Percentiles rank a stretch among this genome's conserved stretches.
These are phyloP conservation scores for Linnemannia zychae DNA, from an alignment of 192 early-diverging fungal genomes.

Conservation along the genomic window DNA sequence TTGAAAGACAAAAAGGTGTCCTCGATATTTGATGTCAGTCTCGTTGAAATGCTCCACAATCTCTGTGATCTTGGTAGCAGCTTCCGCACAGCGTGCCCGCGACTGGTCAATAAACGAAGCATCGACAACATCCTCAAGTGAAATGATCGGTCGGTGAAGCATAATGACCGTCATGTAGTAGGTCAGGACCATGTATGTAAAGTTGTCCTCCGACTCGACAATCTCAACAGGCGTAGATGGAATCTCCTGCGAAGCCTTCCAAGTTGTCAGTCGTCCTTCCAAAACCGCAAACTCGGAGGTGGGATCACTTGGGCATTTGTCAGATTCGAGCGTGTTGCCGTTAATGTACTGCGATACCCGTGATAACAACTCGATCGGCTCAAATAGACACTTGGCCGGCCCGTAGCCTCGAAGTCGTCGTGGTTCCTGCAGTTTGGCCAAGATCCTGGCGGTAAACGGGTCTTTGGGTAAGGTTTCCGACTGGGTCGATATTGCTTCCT, in stretches of 20 bases:
- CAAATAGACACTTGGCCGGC: background rate
- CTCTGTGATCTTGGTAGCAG: conserved; percentile 8
- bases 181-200: conserved; percentile 1
- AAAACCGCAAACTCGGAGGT: conserved; percentile 8
- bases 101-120: background rate
- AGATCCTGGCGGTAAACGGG: background rate
- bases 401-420: background rate
- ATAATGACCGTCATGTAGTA: conserved; percentile 14
- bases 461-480: background rate
- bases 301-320: conserved; percentile 11
- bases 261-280: background rate
- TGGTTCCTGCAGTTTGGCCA: background rate
- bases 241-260: background rate
- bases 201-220: background rate
- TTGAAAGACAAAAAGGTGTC: conserved; percentile 5
- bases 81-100: background rate
- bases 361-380: background rate
- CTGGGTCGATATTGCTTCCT: background rate
- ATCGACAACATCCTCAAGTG: conserved; percentile 6
- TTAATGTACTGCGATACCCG: conserved; percentile 10
- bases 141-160: conserved; percentile 14
- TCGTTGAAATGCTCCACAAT: conserved; percentile 7
- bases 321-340: conserved; percentile 1
- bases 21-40: conserved; percentile 2
- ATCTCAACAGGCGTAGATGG: background rate